A percentile compares a stretch with the other conserved stretches of the same genome.
phyloP scores from a whole-genome alignment of 1,284 basidiomycete genomes.

The Malassezia furfur region DNA sequence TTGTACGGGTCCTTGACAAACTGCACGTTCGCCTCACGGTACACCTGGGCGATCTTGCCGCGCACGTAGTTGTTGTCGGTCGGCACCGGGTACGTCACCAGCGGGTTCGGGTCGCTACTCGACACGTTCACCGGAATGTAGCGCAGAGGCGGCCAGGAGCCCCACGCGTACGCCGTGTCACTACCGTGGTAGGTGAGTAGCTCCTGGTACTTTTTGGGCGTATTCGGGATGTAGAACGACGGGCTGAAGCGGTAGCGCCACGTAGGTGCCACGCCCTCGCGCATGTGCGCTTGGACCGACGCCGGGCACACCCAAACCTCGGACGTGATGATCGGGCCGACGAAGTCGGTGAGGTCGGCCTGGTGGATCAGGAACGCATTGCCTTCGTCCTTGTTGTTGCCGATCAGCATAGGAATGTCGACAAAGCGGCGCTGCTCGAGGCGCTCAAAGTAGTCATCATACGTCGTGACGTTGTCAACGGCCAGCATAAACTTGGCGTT shows the following conservation, averaged over 20 bases:
- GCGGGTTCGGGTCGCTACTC: not conserved
- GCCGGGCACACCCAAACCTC: constrained; percentile 18
- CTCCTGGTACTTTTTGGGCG: constrained; percentile 3
- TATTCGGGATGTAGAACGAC: constrained; percentile 12
- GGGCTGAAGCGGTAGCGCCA: constrained; percentile 20
- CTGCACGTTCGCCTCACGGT: constrained; percentile 9
- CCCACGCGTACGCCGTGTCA: constrained; percentile 16
- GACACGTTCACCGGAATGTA: not conserved
- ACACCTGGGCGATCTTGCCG: not conserved
- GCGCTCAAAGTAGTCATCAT: constrained; percentile 11
- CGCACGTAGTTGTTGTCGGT: constrained; percentile 4
- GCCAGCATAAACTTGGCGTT: constrained; percentile 11
- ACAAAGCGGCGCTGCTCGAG: constrained; percentile 1
- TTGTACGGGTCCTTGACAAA: constrained; percentile 16
- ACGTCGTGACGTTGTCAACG: constrained; percentile 9
- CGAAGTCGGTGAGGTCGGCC: not conserved
- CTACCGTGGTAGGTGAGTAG: constrained; percentile 14
- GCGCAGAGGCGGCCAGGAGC: constrained; percentile 5
- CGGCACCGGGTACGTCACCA: not conserved
- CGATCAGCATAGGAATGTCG: constrained; percentile 13
- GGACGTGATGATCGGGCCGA: constrained; percentile 9
- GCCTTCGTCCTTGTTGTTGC: constrained; percentile 19
- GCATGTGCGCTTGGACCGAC: constrained; percentile 1
- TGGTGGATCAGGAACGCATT: constrained; percentile 9
- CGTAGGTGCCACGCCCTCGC: constrained; percentile 8